Conservation (phyloP, 371 early-diverging fungal species). For the Lichtheimia ornata region DNA sequence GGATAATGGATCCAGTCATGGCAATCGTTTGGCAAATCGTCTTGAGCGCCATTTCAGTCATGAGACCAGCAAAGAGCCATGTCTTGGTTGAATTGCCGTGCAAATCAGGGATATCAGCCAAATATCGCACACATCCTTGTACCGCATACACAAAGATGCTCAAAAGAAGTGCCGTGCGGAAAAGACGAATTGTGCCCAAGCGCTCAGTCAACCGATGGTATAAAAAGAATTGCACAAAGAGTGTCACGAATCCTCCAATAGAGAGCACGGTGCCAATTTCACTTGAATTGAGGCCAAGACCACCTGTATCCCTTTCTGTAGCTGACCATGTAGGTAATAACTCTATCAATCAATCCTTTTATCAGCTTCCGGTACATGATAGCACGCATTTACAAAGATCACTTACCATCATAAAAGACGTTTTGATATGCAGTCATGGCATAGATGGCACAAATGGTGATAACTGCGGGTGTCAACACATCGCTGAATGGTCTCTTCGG, state of each 20-base stretch:
- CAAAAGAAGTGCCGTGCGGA: conserved; percentile 41
- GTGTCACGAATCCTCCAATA: conserved; percentile 45
- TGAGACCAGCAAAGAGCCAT: conserved; percentile 15
- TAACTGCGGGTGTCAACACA: conserved; percentile 32
- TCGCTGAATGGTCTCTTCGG: conserved; percentile 26
- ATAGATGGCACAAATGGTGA: conserved; percentile 34
- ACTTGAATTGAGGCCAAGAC: conserved; percentile 55
- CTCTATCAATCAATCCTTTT: conserved; percentile 1
- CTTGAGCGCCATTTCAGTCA: conserved; percentile 29
- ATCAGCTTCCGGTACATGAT: not conserved
- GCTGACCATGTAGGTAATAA: conserved; percentile 23
- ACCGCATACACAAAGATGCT: conserved; percentile 44
- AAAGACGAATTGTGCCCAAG: conserved; percentile 51
- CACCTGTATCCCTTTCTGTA: conserved; percentile 37
- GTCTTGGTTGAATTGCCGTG: not conserved
- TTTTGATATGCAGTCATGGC: conserved; percentile 38
- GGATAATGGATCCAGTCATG: conserved; percentile 32
- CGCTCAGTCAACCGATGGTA: conserved; percentile 46
- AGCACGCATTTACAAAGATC: not conserved
- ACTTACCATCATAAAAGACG: conserved; percentile 44
- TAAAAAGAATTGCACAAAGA: conserved; percentile 55
- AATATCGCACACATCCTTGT: conserved; percentile 34
- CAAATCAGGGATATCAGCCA: conserved; percentile 17
- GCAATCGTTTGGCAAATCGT: conserved; percentile 35
- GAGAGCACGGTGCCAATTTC: conserved; percentile 61